Base-by-base conservation (phyloP, 257 asterid genomes). In the Rauvolfia tetraphylla region DNA sequence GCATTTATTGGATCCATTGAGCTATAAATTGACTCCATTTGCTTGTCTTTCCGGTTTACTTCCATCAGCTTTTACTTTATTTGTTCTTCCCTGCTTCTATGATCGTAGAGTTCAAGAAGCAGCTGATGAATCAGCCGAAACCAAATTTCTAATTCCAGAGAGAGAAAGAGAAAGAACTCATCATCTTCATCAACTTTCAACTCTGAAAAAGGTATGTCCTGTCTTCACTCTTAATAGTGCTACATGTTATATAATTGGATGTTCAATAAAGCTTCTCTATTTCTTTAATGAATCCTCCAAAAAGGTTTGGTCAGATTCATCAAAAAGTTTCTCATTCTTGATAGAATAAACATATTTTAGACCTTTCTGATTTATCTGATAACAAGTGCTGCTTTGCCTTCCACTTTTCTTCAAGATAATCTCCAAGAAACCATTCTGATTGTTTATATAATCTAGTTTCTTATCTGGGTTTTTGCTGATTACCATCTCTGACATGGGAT, bases 121-220 rank as follows among this genome's bases (percentile, higher is more conserved):
- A 34, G 44, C 25, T 22, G 66, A 49, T 7, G 29, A 2, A 34
- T 41, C 41, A 13, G 68, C 20, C 1, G 70, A 33, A 65, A 61
- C 68, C 12, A 33, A 46, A 41, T 8, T 65, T 17, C 15, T 18
- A 34, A 33, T 34, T 33, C 44, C 20, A 33, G 51, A 33, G 27
- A 33, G 70, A 65, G 70, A 20, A 22, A 34, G 22, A 0, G 8
- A 12, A 75, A 68, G 11, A 20, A 11, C 6, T 41, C 17, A 3
- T 71, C 14, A 33, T 44, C 38, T 7, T 42, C 44, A 4, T 25
- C 69, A 61, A 27, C 46, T 23, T 41, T 59, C 68, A 25, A 8
- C 42, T 22, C 66, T 33, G 42, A 65, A 61, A 51, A 80, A 81
- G 84, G 81, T 81, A 34, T 0, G 84, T 18, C 59, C 58, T 57